Evolutionary conservation across 257 asterid species (phyloP).

Genomic region (Capsicum pubescens): DNA sequence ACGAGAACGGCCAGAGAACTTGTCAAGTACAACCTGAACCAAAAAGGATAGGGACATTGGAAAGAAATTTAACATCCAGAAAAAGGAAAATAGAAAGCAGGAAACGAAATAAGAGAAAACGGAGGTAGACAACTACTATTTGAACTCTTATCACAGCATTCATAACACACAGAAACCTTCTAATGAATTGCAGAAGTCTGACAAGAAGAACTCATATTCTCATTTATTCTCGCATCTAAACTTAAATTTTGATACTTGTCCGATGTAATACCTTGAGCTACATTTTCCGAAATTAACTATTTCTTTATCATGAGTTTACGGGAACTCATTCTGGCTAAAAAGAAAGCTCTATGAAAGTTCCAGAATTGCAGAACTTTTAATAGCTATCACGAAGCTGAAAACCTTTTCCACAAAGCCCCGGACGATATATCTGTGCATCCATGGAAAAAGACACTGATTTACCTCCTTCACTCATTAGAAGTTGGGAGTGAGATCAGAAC

Average conservation of each 20-base stretch:
- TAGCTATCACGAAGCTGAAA: background rate
- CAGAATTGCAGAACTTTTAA: background rate
- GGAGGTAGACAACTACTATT: background rate
- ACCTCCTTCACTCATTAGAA: conserved; percentile 7
- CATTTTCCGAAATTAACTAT: background rate
- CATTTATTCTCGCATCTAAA: background rate
- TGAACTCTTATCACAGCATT: background rate
- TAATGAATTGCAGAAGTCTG: background rate
- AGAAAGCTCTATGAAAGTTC: background rate
- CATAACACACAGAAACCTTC: conserved; percentile 18
- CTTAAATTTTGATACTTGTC: background rate
- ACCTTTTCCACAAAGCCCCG: conserved; percentile 8
- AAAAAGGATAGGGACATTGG: conserved; percentile 8
- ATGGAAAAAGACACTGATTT: background rate
- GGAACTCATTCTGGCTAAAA: background rate
- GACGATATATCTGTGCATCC: conserved; percentile 11
- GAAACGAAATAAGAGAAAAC: background rate
- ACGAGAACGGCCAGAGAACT: conserved; percentile 82
- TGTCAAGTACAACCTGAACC: conserved; percentile 79
- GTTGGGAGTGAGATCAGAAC: conserved; percentile 10
- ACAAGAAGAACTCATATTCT: conserved; percentile 4
- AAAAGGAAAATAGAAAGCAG: background rate
- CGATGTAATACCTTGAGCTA: background rate
- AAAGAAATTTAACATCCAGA: background rate
- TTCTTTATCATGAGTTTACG: background rate